Evolutionary conservation across 73 alveolate genomes (phyloP).

Genomic region (Paramecium pentaurelia): DNA sequence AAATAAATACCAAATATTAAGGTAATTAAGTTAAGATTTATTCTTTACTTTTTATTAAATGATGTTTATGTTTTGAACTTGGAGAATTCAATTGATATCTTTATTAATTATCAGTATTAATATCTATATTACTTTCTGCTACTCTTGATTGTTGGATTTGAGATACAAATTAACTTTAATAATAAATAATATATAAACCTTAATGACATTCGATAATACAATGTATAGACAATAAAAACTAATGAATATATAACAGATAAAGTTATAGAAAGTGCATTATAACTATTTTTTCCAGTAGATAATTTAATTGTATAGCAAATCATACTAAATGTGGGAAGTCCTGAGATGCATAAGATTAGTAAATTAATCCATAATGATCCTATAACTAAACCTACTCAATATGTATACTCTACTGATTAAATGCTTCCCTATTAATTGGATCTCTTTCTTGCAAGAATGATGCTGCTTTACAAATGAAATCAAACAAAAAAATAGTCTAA

Average conservation of each 20-base stretch:
- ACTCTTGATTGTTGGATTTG: not conserved
- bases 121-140: not conserved
- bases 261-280: not conserved
- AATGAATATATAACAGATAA: slow-evolving; percentile 1
- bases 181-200: not conserved
- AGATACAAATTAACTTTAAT: not conserved
- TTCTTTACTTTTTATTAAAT: not conserved
- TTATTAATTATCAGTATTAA: not conserved
- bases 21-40: not conserved
- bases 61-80: not conserved
- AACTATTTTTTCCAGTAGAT: not conserved
- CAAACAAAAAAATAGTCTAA: not conserved
- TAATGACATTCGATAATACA: not conserved
- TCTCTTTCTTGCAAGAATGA: not conserved
- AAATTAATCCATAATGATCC: slow-evolving; percentile 45
- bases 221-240: not conserved
- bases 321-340: not conserved
- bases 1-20: not conserved
- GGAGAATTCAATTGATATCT: slow-evolving; percentile 21
- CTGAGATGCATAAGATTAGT: not conserved
- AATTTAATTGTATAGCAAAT: not conserved
- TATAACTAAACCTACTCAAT: not conserved
- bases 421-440: not conserved
- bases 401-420: not conserved
- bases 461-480: not conserved